Base-by-base conservation (phyloP, 192 early-diverging fungal genomes). In the Backusella australiensis region DNA sequence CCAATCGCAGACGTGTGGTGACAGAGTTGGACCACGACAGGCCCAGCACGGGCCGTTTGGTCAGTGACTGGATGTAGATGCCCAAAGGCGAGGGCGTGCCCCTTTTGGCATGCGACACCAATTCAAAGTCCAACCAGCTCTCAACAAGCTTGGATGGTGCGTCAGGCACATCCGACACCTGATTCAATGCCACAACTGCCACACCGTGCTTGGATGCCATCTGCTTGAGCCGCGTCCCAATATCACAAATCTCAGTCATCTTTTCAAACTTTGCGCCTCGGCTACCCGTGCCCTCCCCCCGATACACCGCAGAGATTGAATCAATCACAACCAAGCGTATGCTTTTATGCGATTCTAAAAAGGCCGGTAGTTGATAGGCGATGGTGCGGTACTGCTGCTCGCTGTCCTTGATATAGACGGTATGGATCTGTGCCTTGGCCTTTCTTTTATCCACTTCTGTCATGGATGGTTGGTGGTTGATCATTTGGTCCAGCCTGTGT, bases 281-380 rank as follows among this genome's bases (percentile, higher is more conserved):
- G 72, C 79, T 53, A 36, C 69, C 32, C 69, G 71, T 65, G 19
- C 86, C 85, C 21, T 85, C 89, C 35, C 81, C 86, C 19, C 93
- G 86, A 80, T 95, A 90, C 44, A 91, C 90, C 9, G 93, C 91
- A 6, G 94, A 88, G 26, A 98, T 93, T 0, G 95, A 95, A 80
- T 98, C 97, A 39, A 98, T 87, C 8, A 96, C 87, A 21, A 98
- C 81, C 46, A 97, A 78, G n/a, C 87, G 80, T 36, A 96, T 86
- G 36, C 49, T 36, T 34, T 80, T 77, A 26, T 86, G 83, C 4
- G 78, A 75, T 26, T 78, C 74, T 35, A 94, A 59, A 14, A 96
- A 78, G 2, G 84, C 85, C 6, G 92, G 91, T 9, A 98, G 78
- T 35, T 94, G 92, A 78, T 94, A 94, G 66, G 85, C 83, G 3